These are phyloP conservation scores for Dioscorea cayenensis DNA, from an alignment of 116 monocot genomes.

Conservation along the genomic window DNA sequence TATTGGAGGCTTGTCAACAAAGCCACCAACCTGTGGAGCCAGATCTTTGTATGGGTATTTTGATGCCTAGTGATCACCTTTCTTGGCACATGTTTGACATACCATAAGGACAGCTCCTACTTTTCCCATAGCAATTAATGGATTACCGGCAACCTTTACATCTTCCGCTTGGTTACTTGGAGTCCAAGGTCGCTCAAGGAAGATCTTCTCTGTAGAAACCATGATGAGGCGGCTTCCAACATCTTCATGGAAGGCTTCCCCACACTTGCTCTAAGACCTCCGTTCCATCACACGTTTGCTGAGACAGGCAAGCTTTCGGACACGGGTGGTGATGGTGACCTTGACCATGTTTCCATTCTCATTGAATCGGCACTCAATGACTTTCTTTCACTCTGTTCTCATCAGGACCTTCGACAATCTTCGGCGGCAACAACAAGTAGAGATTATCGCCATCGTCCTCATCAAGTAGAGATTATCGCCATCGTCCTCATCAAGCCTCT, in stretches of 20 bases:
- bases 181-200: constrained; percentile 72
- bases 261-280: constrained; percentile 80
- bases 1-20: no score
- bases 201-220: constrained; percentile 88
- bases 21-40: no score
- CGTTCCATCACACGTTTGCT: constrained; percentile 80
- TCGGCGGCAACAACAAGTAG: constrained; percentile 70
- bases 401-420: constrained; percentile 65
- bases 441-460: constrained; percentile 66
- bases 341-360: constrained; percentile 81
- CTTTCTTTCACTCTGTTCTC: constrained; percentile 69
- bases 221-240: constrained; percentile 69
- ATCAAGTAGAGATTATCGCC: no score
- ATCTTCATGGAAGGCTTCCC: constrained; percentile 70
- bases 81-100: no score
- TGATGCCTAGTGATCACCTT: no score
- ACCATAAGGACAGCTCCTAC: no score
- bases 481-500: no score
- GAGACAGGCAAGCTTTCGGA: constrained; percentile 65
- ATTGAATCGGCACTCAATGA: constrained; percentile 69
- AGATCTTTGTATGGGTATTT: no score
- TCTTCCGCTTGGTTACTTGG: no score
- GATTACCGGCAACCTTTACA: no score
- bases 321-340: constrained; percentile 61
- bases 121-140: no score